phyloP scores from a whole-genome alignment of 2,329 filamentous ascomycete species.

The Colletotrichum sansevieriae region DNA sequence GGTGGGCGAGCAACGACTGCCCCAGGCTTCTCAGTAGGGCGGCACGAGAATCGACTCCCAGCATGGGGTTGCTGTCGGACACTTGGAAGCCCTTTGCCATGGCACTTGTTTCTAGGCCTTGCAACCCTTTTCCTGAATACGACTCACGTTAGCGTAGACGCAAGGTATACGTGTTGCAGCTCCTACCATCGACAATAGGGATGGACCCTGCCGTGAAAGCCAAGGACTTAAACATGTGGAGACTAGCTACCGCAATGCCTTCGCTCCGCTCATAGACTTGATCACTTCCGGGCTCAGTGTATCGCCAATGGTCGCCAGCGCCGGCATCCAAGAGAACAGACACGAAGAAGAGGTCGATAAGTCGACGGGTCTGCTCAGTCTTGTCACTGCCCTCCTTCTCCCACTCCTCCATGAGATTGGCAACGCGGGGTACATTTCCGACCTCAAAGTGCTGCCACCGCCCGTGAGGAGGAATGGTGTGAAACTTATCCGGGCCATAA shows the following conservation, averaged over 20 bases:
- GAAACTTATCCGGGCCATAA: slow-evolving; percentile 61
- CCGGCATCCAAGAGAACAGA: slow-evolving; percentile 70
- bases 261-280: slow-evolving; percentile 58
- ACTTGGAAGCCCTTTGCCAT: slow-evolving; percentile 60
- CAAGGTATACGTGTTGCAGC: not conserved
- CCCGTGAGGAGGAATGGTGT: slow-evolving; percentile 66
- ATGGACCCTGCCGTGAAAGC: slow-evolving; percentile 50
- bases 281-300: slow-evolving; percentile 54
- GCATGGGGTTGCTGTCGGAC: slow-evolving; percentile 57
- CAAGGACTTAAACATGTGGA: slow-evolving; percentile 62
- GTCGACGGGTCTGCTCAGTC: slow-evolving; percentile 62
- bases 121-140: slow-evolving; percentile 50
- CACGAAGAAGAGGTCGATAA: slow-evolving; percentile 73
- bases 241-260: slow-evolving; percentile 63
- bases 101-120: slow-evolving; percentile 48
- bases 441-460: slow-evolving; percentile 75
- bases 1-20: slow-evolving; percentile 52
- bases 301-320: slow-evolving; percentile 64
- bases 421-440: slow-evolving; percentile 64
- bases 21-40: slow-evolving; percentile 58
- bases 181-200: slow-evolving; percentile 53
- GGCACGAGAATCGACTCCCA: slow-evolving; percentile 59
- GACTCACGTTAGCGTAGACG: not conserved
- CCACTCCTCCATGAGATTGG: slow-evolving; percentile 60
- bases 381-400: slow-evolving; percentile 55